Percentiles rank a stretch among this genome's conserved stretches.
Evolutionary conservation across 148 eudicot species (phyloP).

Genomic region (Pharnaceum exiguum): DNA sequence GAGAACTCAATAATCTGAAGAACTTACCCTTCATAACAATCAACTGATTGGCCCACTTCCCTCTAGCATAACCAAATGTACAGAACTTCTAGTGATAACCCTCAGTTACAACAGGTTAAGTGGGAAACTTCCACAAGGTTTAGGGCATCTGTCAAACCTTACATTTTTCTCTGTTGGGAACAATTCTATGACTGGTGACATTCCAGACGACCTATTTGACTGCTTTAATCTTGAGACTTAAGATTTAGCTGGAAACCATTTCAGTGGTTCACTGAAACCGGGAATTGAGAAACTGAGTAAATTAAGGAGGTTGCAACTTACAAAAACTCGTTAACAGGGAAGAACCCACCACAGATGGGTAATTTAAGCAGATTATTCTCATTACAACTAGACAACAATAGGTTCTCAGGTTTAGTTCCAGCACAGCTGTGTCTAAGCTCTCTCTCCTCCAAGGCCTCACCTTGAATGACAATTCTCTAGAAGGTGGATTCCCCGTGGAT

Average conservation of each 20-base stretch:
- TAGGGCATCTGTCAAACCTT: slow-evolving; percentile 48
- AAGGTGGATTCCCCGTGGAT: slow-evolving; percentile 59
- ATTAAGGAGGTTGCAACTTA: slow-evolving; percentile 36
- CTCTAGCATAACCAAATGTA: slow-evolving; percentile 59
- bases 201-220: slow-evolving; percentile 73
- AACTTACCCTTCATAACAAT: slow-evolving; percentile 44
- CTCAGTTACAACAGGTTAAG: slow-evolving; percentile 38
- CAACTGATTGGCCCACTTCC: slow-evolving; percentile 63
- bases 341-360: slow-evolving; percentile 64
- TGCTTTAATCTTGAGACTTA: slow-evolving; percentile 46
- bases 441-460: slow-evolving; percentile 59
- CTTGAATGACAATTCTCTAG: slow-evolving; percentile 41
- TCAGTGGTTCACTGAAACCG: slow-evolving; percentile 49
- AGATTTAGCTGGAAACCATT: slow-evolving; percentile 35
- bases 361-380: slow-evolving; percentile 38
- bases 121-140: slow-evolving; percentile 61
- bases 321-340: slow-evolving; percentile 46
- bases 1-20: slow-evolving; percentile 49
- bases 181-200: slow-evolving; percentile 52
- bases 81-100: slow-evolving; percentile 35
- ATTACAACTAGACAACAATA: slow-evolving; percentile 37
- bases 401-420: slow-evolving; percentile 66
- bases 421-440: slow-evolving; percentile 46
- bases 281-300: slow-evolving; percentile 45
- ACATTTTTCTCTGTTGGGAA: slow-evolving; percentile 43